A percentile compares a stretch with the other conserved stretches of the same genome.
Evolutionary conservation across 2,329 filamentous ascomycete species (phyloP).

Genomic region (Venturia aucupariae): DNA sequence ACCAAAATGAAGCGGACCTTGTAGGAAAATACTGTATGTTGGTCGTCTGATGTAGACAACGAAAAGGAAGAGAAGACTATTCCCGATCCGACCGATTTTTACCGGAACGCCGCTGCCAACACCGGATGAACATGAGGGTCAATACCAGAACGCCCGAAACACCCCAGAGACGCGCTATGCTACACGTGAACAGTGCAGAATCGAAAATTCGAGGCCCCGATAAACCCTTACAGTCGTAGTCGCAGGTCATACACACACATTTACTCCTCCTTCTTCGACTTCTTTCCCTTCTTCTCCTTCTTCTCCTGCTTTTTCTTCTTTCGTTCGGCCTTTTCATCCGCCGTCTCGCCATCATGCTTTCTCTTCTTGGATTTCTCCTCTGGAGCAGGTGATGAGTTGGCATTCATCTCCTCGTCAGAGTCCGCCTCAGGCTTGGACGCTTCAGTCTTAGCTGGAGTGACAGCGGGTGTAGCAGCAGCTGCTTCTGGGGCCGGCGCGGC

Average conservation of each 20-base stretch:
- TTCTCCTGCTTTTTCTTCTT: constrained; percentile 35
- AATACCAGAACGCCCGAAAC: background rate
- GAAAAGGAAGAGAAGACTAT: background rate
- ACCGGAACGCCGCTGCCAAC: background rate
- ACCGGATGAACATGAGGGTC: background rate
- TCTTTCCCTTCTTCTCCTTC: constrained; percentile 32
- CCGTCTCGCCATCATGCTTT: constrained; percentile 35
- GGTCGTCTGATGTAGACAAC: background rate
- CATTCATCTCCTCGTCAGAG: constrained; percentile 30
- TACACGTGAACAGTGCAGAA: constrained; percentile 2
- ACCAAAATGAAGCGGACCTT: background rate
- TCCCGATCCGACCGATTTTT: background rate
- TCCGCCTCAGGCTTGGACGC: constrained; percentile 27
- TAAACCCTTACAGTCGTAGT: background rate
- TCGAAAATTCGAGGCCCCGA: background rate
- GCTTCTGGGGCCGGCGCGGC: constrained; percentile 22
- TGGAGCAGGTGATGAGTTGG: constrained; percentile 6
- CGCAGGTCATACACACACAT: background rate
- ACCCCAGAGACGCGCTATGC: background rate
- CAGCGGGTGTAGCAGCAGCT: constrained; percentile 35
- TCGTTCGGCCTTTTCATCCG: constrained; percentile 28
- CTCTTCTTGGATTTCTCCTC: constrained; percentile 37
- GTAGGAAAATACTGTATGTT: background rate
- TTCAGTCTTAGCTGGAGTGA: constrained; percentile 21
- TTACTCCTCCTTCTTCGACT: constrained; percentile 7